Evolutionary conservation across 495 filamentous ascomycete species (phyloP), one percentile per base, ranked within the genome.

Genomic region (Cudoniella acicularis): DNA sequence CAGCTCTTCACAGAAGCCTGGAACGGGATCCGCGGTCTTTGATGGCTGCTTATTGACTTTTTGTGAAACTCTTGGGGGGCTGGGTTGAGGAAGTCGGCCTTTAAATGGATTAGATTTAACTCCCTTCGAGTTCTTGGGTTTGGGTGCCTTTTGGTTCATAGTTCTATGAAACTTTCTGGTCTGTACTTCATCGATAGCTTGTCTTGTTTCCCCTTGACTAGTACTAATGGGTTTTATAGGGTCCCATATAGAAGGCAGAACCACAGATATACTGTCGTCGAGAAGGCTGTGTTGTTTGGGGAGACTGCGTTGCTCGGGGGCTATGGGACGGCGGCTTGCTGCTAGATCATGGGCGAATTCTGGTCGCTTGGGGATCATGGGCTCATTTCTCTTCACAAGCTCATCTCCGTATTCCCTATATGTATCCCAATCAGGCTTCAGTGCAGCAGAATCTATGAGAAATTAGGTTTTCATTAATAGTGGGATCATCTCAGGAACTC

Each of bases 111-210:
- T 54, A 8, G 30, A 16, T 8, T 58, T 60, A 2, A 2, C 2
- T 17, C 11, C 18, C 20, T 25, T 50, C 23, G 26, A 41, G 1
- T 52, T 16, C 25, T 30, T 45, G 21, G 52, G 52, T 45, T 60
- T 63, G 21, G 63, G 61, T 9, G 66, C 63, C 30, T 70, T 65
- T 36, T 73, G 71, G 2, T 54, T 66, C 71, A 75, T 73, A 1
- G 67, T 72, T 16, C 27, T 46, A 47, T 63, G 70, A 45, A 57
- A 61, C 13, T 22, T 36, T 16, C 43, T 54, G 2, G 67, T 46
- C n/a, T 49, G 27, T 18, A 49, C 25, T 45, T 68, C 63, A 23
- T 27, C 42, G 16, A 22, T 1, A 18, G 49, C 17, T 23, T 64
- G 49, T n/a, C 53, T 2, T 20, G 26, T 22, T 41, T 56, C 53